Evolutionary conservation across 306 rosid species (phyloP).

Genomic region (Lablab purpureus): DNA sequence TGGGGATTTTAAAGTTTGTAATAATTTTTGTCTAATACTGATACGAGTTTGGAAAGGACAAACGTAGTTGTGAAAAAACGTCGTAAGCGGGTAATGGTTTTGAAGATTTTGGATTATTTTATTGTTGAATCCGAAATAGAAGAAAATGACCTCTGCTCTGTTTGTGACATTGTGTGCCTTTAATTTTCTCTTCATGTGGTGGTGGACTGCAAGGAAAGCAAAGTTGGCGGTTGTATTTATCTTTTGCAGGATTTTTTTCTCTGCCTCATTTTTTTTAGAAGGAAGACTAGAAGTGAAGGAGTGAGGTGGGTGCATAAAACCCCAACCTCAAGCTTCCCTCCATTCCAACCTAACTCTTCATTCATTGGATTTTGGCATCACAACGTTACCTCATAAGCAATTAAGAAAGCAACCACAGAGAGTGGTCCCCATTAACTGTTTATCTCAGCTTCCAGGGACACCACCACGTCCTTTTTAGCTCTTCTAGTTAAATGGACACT

Average conservation of each 20-base stretch:
- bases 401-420: slow-evolving; percentile 52
- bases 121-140: slow-evolving; percentile 39
- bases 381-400: slow-evolving; percentile 52
- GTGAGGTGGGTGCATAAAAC: slow-evolving; percentile 45
- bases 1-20: background rate
- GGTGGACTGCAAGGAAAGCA: slow-evolving; percentile 59
- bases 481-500: slow-evolving; percentile 29
- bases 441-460: slow-evolving; percentile 20
- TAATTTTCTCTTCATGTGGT: slow-evolving; percentile 26
- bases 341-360: slow-evolving; percentile 47
- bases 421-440: slow-evolving; percentile 52
- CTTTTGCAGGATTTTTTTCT: slow-evolving; percentile 21
- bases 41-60: background rate
- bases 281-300: slow-evolving; percentile 34
- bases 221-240: slow-evolving; percentile 1
- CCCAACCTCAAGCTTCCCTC: slow-evolving; percentile 45
- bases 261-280: slow-evolving; percentile 40
- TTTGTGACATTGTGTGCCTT: slow-evolving; percentile 16
- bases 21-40: background rate
- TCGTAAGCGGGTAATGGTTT: slow-evolving; percentile 39
- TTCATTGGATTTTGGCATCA: slow-evolving; percentile 58
- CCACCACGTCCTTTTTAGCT: slow-evolving; percentile 14
- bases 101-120: slow-evolving; percentile 34
- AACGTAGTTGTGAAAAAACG: slow-evolving; percentile 13
- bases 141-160: slow-evolving; percentile 57